Evolutionary conservation across 2,329 filamentous ascomycete genomes (phyloP), one percentile per base, ranked within the genome.

Genomic region (Sporothrix brasiliensis): DNA sequence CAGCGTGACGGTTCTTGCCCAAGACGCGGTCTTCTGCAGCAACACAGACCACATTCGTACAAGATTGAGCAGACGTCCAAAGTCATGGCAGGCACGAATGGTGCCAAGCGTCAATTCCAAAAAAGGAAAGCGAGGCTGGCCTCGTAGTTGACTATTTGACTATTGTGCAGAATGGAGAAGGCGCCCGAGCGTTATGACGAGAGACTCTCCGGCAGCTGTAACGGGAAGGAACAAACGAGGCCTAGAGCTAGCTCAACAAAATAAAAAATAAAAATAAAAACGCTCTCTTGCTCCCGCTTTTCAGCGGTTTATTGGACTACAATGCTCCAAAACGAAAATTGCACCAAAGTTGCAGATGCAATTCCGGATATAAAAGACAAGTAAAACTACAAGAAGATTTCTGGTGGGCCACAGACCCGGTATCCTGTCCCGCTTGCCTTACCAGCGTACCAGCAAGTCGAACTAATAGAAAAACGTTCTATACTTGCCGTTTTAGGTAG

Each of bases 291-390:
- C 50, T 21, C 50, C 50, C 50, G 41, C 65, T 67, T 54, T 67
- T 44, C 65, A 67, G 65, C 50, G 65, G 65, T 49, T 54, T 34
- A 44, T 67, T 39, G 65, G 50, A 67, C 50, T 44, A n/a, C n/a
- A 27, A 19, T 27, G 47, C 19, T 41, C 13, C 7, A 9, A 21
- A 41, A 19, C 11, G 4, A 47, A 24, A 21, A 30, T 21, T 27
- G 2, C 39, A 13, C 24, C 24, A 30, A 30, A 16, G 27, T 27
- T 63, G 6, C 34, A 44, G 56, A 11, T 61, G 56, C 10, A 61
- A 61, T 61, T 24, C n/a, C 39, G 56, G 39, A 19, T 27, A 49
- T 47, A 65, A n/a, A 50, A 50, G 30, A 30, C 21, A 34, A 19
- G 44, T 50, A 30, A 63, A 30, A 16, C 39, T 44, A 2, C 34